Percentiles rank a stretch among this genome's conserved stretches.
Conservation (phyloP, 495 filamentous ascomycete species). For the Poronia punctata region DNA sequence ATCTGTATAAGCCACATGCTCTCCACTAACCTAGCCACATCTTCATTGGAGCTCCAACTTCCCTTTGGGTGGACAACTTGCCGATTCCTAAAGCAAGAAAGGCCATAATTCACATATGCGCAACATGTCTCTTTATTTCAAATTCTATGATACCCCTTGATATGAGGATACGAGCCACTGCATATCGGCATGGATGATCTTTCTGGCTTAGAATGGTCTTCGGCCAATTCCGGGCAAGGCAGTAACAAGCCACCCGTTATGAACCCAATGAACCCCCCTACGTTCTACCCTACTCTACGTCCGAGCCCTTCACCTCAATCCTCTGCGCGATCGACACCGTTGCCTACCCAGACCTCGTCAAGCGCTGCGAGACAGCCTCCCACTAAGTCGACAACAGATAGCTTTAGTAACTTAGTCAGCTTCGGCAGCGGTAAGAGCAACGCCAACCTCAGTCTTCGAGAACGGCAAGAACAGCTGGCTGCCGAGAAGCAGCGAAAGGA, state of each 20-base stretch:
- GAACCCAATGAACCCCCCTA: slow-evolving; percentile 38
- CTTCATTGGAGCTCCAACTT: no score
- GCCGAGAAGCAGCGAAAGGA: slow-evolving; percentile 72
- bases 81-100: no score
- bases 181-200: slow-evolving; percentile 46
- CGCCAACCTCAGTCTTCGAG: slow-evolving; percentile 70
- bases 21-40: no score
- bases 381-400: slow-evolving; percentile 63
- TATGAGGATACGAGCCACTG: slow-evolving; percentile 12
- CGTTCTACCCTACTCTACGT: slow-evolving; percentile 53
- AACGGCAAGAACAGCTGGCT: slow-evolving; percentile 76
- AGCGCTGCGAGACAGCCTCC: slow-evolving; percentile 47
- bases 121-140: slow-evolving; percentile 5
- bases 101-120: slow-evolving; percentile 10
- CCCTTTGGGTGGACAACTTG: no score
- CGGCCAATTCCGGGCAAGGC: slow-evolving; percentile 28
- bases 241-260: slow-evolving; percentile 41
- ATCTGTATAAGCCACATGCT: no score
- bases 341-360: slow-evolving; percentile 49
- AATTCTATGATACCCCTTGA: slow-evolving; percentile 14
- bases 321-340: slow-evolving; percentile 64
- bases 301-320: slow-evolving; percentile 52
- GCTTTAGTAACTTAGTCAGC: slow-evolving; percentile 82
- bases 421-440: slow-evolving; percentile 59
- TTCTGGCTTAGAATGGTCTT: slow-evolving; percentile 46